Base-by-base conservation (phyloP, 352 stramenopile genomes). In the Plasmopara halstedii region DNA sequence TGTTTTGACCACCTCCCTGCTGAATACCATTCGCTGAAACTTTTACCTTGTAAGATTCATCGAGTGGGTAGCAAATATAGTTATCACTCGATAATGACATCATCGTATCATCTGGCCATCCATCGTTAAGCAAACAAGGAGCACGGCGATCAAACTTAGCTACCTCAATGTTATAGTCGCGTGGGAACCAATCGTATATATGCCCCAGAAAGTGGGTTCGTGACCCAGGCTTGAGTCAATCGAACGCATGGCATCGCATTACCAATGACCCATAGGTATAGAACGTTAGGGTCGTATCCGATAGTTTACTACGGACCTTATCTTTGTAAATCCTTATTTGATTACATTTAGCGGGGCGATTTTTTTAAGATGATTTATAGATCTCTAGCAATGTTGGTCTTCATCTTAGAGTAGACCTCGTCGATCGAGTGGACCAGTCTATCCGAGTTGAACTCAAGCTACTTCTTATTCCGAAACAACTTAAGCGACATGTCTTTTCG, bases 181-280 rank as follows among this genome's bases (percentile, higher is more conserved):
- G 6, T 18, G 44, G 44, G 35, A 51, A 44, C 34, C 44, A 51
- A 25, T 43, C 23, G 9, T 45, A 52, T 4, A 39, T 44, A 21
- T 44, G 35, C 45, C 43, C 2, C 2, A 25, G 31, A 25, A 45
- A 52, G 19, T 52, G 35, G 2, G 23, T 17, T 25, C 34, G 45
- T 44, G 39, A 25, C 25, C 44, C 26, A 45, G 35, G 45, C 19
- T 52, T 32, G 18, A 52, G 29, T 9, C 34, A 44, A 3, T 44
- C 25, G 23, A 27, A 9, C 23, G 23, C 25, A 29, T 10, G 25
- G 3, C 25, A 11, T 29, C 25, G 7, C 25, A 29, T 29, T 29
- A 29, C 11, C 11, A 29, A 29, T 6, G 11, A 10, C 25, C 25
- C 25, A 29, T 10, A 29, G 25, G 25, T 29, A 4, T 29, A 29